phyloP scores from a whole-genome alignment of 352 stramenopile genomes.

The Phytopythium sindhum region DNA sequence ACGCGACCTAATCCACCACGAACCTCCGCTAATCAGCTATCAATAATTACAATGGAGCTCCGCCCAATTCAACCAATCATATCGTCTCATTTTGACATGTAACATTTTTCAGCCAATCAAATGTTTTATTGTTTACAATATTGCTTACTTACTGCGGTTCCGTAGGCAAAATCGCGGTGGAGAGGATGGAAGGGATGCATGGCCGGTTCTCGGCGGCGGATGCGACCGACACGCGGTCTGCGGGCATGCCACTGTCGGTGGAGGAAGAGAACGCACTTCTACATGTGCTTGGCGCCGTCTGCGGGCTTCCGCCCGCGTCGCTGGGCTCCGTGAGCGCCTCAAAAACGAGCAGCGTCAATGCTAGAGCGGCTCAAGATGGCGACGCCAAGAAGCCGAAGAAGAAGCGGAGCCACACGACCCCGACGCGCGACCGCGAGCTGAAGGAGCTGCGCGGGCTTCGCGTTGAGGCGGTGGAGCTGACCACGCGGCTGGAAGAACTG shows the following conservation, averaged over 20 bases:
- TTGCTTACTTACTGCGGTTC: too few species aligned
- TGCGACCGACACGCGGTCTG: not conserved
- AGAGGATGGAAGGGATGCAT: too few species aligned
- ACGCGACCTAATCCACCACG: too few species aligned
- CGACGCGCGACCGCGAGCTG: slow-evolving; percentile 23
- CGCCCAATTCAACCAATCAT: too few species aligned
- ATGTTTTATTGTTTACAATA: too few species aligned
- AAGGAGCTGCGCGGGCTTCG: slow-evolving; percentile 23
- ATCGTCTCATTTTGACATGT: too few species aligned
- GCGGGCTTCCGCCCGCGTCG: not conserved
- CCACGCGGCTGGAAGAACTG: slow-evolving; percentile 10
- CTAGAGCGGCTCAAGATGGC: not conserved
- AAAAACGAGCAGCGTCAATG: not conserved
- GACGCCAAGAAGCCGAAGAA: slow-evolving; percentile 1
- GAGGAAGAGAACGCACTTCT: not conserved
- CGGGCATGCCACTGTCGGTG: not conserved
- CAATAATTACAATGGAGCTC: too few species aligned
- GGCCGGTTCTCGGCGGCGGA: not conserved
- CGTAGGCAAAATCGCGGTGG: too few species aligned
- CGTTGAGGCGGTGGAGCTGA: slow-evolving; percentile 14
- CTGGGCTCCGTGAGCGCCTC: not conserved
- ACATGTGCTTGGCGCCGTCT: not conserved
- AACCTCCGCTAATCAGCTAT: too few species aligned
- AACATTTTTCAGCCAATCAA: too few species aligned
- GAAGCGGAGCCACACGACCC: slow-evolving; percentile 27